phyloP scores from a whole-genome alignment of 176 grass and related monocot genomes.

The Pharus latifolius region DNA sequence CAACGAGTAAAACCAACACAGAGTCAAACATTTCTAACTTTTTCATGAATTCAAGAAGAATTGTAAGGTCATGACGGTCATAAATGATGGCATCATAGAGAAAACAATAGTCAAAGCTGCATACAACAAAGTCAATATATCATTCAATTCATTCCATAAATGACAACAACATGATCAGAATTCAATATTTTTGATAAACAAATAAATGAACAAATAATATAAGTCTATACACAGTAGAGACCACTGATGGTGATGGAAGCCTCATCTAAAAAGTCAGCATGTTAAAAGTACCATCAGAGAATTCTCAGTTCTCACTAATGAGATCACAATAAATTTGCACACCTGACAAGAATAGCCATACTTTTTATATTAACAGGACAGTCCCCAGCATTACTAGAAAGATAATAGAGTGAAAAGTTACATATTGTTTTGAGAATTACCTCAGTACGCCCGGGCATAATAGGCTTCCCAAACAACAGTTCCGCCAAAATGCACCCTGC shows the following conservation, averaged over 20 bases:
- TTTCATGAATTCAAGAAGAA: too few relatives aligned
- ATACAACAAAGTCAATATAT: not conserved
- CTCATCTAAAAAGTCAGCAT: slow-evolving; percentile 3
- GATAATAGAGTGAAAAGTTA: not conserved
- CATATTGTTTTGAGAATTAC: slow-evolving; percentile 1
- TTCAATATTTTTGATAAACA: not conserved
- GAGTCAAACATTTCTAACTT: too few relatives aligned
- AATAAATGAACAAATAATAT: not conserved
- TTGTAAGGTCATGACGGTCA: not conserved
- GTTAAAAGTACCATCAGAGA: not conserved
- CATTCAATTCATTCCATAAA: slow-evolving; percentile 1
- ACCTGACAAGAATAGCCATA: not conserved
- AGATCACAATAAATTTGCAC: not conserved
- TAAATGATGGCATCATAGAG: not conserved
- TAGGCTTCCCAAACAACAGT: slow-evolving; percentile 45
- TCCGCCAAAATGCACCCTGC: slow-evolving; percentile 51
- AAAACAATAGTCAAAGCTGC: not conserved
- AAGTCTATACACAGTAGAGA: not conserved
- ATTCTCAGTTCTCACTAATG: not conserved
- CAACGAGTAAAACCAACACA: too few relatives aligned
- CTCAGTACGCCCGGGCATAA: slow-evolving; percentile 50
- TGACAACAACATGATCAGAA: slow-evolving; percentile 1
- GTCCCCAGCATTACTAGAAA: not conserved
- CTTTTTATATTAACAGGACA: not conserved
- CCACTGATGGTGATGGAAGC: not conserved